Evolutionary conservation across 2,329 filamentous ascomycete species (phyloP), one percentile per base, ranked within the genome.

Genomic region (Colletotrichum sp.): DNA sequence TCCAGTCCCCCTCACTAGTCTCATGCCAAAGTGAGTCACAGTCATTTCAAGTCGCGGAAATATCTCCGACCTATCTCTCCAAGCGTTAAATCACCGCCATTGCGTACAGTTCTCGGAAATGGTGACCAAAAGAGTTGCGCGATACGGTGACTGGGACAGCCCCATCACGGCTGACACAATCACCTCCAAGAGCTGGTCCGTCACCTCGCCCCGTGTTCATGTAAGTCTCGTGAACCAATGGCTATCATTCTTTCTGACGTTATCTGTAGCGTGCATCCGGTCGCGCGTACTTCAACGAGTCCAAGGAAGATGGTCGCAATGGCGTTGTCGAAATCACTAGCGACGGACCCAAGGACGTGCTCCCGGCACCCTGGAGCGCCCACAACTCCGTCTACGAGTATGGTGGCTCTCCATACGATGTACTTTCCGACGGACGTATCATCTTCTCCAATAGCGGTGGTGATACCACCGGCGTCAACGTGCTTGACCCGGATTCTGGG

Each of bases 381-480:
- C 81, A 83, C 60, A 89, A 87, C 30, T 83, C 80, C 2, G 86
- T 91, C 18, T 89, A 91, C 76, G 89, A 90, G 76, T 90, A 91
- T 68, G 90, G 90, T 3, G 89, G 89, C 13, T 85, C 85, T 5
- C 82, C 88, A 0, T 87, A 87, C 65, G 84, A 84, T 4, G 79
- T 88, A 8, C 77, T 86, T 3, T 79, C 79, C 0, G 83, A 87
- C 68, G 85, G 84, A 5, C 80, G 82, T 15, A 82, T 91, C 65
- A 82, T 90, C 52, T 90, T 91, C 77, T 86, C 86, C 13, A 86
- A 90, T 8, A 52, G n/a, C 1, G 44, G 44, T 8, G n/a, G 44
- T 71, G 80, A 81, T 16, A 85, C 87, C 30, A 83, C 86, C 64
- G 84, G 86, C 1, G 83, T 90, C 18, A 85, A 86, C 44, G 76